Base-by-base conservation (phyloP, 192 early-diverging fungal genomes). In the Rhizoclosmatium globosum region DNA sequence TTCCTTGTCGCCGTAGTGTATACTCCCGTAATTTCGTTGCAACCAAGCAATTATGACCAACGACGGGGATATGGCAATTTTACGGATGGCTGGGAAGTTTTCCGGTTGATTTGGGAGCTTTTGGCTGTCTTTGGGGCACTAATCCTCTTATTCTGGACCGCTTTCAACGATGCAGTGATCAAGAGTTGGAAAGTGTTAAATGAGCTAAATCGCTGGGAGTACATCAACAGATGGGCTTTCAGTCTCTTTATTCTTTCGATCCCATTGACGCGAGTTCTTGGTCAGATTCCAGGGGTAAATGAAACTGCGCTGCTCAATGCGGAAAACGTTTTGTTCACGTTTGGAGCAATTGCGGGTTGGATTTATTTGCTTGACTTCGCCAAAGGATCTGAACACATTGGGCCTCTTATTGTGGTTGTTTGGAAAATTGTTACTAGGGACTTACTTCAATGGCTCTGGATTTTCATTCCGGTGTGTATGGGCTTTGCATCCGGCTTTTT, bases 401-500 rank as follows among this genome's bases (percentile, higher is more conserved):
- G 79, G 3, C 79, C 79, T 9, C 66, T 80, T 21, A 42, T 75
- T 21, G 4, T 75, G 17, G 64, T 80, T 38, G 74, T 80, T 47
- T 39, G 6, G 45, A 47, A 38, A 41, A 80, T 80, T 53, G 21
- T 80, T n/a, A 19, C 31, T 9, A 59, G 42, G 44, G 79, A 80
- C 53, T 47, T 80, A 7, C 1, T 80, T 4, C n/a, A 67, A 21
- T 80, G 67, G 68, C 21, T 76, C 1, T 64, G 39, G 38, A 62
- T 80, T 2, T 71, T 47, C 46, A 6, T 64, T 7, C 44, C 69
- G 1, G 23, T 80, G 9, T 64, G 60, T 17, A 21, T 66, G 4
- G 79, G 79, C 1, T 80, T 80, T 44, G 21, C 65, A 11, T 71
- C 62, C 2, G 79, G 72, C 3, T 43, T 80, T n/a, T 80, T 67